Percentiles rank a stretch among this genome's conserved stretches.
Evolutionary conservation across 257 asterid genomes (phyloP).

Genomic region (Echium plantagineum): DNA sequence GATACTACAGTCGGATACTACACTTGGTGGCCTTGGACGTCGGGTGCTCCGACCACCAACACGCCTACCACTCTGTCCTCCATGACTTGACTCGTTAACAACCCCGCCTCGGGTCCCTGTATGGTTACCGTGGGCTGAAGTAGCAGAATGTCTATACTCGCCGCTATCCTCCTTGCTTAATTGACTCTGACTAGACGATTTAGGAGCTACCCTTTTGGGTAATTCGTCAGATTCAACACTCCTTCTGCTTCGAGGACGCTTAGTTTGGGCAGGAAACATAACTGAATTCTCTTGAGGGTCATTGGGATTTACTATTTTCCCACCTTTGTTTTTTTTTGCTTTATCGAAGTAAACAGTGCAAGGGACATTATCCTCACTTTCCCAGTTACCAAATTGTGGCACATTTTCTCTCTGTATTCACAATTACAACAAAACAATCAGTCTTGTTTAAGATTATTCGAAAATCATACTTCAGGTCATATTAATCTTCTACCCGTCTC

Average conservation of each 20-base stretch:
- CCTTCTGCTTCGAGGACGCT: slow-evolving; percentile 18
- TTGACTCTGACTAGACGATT: slow-evolving; percentile 28
- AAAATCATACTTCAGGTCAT: no score
- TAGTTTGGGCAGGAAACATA: slow-evolving; percentile 30
- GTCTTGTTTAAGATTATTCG: no score
- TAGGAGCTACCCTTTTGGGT: slow-evolving; percentile 22
- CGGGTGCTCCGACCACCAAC: slow-evolving; percentile 33
- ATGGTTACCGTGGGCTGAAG: slow-evolving; percentile 23
- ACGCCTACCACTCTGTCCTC: slow-evolving; percentile 26
- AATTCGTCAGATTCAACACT: slow-evolving; percentile 25
- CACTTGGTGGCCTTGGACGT: slow-evolving; percentile 28
- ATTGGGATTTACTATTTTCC: slow-evolving; percentile 65
- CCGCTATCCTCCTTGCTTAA: slow-evolving; percentile 29
- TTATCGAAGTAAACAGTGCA: slow-evolving; percentile 60
- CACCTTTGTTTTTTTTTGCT: slow-evolving; percentile 61
- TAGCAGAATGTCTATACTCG: slow-evolving; percentile 24
- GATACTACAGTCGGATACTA: slow-evolving; percentile 50
- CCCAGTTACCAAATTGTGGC: slow-evolving; percentile 83
- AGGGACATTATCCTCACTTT: slow-evolving; percentile 49
- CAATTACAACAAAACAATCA: not conserved
- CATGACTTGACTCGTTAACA: slow-evolving; percentile 22
- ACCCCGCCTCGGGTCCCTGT: slow-evolving; percentile 24
- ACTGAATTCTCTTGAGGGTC: slow-evolving; percentile 65
- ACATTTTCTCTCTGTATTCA: slow-evolving; percentile 47
- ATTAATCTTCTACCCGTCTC: no score